These are phyloP conservation scores for Pseudomicrostroma phylloplanum DNA, from an alignment of 1,284 basidiomycete species.

Conservation along the genomic window DNA sequence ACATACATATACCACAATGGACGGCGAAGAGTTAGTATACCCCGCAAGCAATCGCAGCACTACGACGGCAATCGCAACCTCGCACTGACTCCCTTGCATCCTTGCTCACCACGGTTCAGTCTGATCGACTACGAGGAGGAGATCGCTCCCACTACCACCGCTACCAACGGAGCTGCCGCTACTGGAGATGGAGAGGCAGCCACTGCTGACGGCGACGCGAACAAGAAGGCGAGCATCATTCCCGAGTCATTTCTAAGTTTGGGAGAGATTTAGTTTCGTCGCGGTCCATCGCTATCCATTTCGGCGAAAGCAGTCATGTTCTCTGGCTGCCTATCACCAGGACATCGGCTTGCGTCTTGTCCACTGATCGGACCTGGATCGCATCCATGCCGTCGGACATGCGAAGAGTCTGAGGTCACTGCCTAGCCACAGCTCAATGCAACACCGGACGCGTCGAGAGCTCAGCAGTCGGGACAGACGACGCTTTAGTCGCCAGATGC, in stretches of 20 bases:
- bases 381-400: no score
- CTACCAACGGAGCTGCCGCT: conserved; percentile 32
- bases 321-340: neutral
- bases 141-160: conserved; percentile 37
- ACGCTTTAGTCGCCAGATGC: no score
- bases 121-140: conserved; percentile 52
- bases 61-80: neutral
- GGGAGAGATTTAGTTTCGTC: neutral
- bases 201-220: conserved; percentile 37
- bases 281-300: neutral
- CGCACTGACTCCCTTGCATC: neutral
- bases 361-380: no score
- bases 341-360: no score
- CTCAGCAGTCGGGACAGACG: no score
- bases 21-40: conserved; percentile 49
- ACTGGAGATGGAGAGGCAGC: conserved; percentile 26
- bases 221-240: conserved; percentile 47
- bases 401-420: no score
- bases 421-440: no score
- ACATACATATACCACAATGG: conserved; percentile 28
- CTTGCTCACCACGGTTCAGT: conserved; percentile 20
- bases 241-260: neutral
- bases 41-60: neutral
- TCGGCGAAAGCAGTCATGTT: neutral
- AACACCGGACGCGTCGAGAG: no score